phyloP scores from a whole-genome alignment of 78 protist genomes.

The Speleostelium caveatum region DNA sequence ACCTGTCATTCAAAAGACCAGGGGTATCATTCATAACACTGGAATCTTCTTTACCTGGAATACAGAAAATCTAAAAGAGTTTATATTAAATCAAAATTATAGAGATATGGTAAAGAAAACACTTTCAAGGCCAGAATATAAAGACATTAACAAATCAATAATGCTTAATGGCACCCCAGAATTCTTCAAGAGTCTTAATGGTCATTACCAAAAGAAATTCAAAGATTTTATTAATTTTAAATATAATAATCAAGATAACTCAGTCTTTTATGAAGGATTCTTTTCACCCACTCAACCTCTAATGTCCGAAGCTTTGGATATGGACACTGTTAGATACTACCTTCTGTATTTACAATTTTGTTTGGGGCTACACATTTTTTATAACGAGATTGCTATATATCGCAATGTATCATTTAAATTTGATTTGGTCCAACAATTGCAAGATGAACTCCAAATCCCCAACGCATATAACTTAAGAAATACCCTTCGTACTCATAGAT shows the following conservation, averaged over 20 bases:
- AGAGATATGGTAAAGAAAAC: background rate
- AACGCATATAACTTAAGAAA: background rate
- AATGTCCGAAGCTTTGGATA: background rate
- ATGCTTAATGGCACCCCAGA: too few species aligned
- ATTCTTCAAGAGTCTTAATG: too few species aligned
- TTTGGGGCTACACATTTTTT: background rate
- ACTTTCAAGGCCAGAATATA: too few species aligned
- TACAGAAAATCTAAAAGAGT: background rate
- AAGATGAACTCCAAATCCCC: background rate
- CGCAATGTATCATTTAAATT: background rate
- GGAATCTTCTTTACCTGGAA: background rate
- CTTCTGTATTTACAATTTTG: background rate
- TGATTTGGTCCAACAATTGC: background rate
- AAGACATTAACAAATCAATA: too few species aligned
- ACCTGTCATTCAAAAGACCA: background rate
- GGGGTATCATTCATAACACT: background rate
- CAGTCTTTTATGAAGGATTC: background rate
- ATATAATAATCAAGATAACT: too few species aligned
- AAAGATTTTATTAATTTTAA: too few species aligned
- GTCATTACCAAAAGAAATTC: too few species aligned
- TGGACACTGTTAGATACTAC: background rate
- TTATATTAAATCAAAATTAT: background rate
- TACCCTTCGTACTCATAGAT: conserved; percentile 76
- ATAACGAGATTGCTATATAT: background rate
- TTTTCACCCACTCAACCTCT: background rate